Evolutionary conservation across 2,329 filamentous ascomycete genomes (phyloP).

Genomic region (Bimuria novae-zelandiae): DNA sequence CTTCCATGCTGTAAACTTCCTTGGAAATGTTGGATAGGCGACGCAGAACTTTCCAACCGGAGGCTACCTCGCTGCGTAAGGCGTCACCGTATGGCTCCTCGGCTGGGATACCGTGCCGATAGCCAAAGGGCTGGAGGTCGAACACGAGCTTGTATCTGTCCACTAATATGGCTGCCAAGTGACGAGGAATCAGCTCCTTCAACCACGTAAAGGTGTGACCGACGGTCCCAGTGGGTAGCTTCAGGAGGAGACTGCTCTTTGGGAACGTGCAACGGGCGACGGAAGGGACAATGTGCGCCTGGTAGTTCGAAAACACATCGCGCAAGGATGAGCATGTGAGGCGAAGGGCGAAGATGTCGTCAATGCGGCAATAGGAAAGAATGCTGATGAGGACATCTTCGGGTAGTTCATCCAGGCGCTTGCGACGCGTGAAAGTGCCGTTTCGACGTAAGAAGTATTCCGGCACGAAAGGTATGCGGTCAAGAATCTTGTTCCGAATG

Average conservation of each 20-base stretch:
- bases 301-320: slow-evolving; percentile 31
- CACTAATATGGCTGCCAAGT: slow-evolving; percentile 36
- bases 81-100: slow-evolving; percentile 36
- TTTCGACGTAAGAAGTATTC: background rate
- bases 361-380: slow-evolving; percentile 32
- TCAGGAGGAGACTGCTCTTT: slow-evolving; percentile 21
- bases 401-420: slow-evolving; percentile 24
- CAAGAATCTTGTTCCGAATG: background rate
- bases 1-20: slow-evolving; percentile 18
- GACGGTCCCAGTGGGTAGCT: slow-evolving; percentile 14
- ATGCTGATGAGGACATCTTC: slow-evolving; percentile 40
- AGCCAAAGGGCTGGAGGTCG: no score
- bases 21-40: slow-evolving; percentile 31
- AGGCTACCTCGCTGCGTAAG: slow-evolving; percentile 32
- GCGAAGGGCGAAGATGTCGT: slow-evolving; percentile 31
- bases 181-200: slow-evolving; percentile 31
- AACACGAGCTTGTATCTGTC: slow-evolving; percentile 34
- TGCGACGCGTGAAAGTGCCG: slow-evolving; percentile 11
- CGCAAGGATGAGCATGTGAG: slow-evolving; percentile 24
- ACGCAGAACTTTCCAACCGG: slow-evolving; percentile 34
- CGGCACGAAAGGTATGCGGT: background rate
- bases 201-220: slow-evolving; percentile 30
- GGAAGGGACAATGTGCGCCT: slow-evolving; percentile 32
- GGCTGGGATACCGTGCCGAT: slow-evolving; percentile 33
- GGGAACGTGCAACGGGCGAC: slow-evolving; percentile 36